Conservation (phyloP, 2,329 filamentous ascomycete species). For the Exophiala xenobiotica region DNA sequence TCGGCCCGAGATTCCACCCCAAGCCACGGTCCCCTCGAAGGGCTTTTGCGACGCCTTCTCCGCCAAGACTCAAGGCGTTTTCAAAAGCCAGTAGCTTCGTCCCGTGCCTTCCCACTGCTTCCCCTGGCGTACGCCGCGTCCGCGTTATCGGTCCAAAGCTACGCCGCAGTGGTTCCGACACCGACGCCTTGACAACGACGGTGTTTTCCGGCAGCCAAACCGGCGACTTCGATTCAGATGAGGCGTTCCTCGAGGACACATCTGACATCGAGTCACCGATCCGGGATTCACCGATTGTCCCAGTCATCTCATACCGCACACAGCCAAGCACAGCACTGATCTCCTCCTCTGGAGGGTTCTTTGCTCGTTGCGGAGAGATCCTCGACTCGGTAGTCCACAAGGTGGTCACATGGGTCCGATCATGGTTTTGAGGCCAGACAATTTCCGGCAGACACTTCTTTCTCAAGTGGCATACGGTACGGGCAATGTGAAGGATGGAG, state of each 20-base stretch:
- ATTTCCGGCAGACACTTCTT: conserved; percentile 31
- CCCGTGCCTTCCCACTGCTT: conserved; percentile 1
- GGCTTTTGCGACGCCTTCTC: too few relatives aligned
- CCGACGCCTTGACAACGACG: conserved; percentile 2
- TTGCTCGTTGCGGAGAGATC: conserved; percentile 11
- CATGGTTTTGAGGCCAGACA: conserved; percentile 10
- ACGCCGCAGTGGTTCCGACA: conserved; percentile 2
- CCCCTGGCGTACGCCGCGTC: conserved; percentile 3
- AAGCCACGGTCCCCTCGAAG: too few relatives aligned
- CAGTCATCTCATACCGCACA: conserved; percentile 8
- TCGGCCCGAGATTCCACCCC: neutral
- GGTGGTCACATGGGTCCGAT: conserved; percentile 7
- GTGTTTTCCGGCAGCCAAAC: conserved; percentile 1
- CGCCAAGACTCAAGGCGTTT: conserved; percentile 1
- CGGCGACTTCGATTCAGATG: conserved; percentile 10
- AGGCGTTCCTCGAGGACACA: conserved; percentile 4
- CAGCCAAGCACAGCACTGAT: conserved; percentile 6
- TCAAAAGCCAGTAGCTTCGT: conserved; percentile 1
- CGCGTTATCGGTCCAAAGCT: conserved; percentile 1
- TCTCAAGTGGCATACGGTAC: neutral
- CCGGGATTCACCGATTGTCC: conserved; percentile 8
- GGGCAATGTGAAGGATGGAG: neutral
- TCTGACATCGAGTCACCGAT: conserved; percentile 6
- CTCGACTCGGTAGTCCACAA: conserved; percentile 10
- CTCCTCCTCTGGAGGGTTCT: conserved; percentile 11